Evolutionary conservation across 2,329 filamentous ascomycete species (phyloP).

Genomic region (Colletotrichum phormii): DNA sequence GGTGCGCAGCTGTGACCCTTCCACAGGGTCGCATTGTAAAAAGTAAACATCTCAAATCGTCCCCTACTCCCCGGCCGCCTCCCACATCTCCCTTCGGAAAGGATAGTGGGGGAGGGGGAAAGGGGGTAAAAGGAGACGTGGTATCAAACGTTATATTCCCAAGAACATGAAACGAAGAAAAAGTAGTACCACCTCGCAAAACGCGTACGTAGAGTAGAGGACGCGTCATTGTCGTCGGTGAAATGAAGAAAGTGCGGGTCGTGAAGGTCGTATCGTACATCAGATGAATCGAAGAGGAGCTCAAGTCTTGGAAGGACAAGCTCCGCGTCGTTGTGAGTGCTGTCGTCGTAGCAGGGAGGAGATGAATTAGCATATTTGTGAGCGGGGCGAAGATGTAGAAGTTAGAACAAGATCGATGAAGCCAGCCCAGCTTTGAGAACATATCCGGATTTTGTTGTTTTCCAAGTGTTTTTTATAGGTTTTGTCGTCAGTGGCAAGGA

Average conservation of each 20-base stretch:
- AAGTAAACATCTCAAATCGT: conserved; percentile 19
- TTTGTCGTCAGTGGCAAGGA: conserved; percentile 43
- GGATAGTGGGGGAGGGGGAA: background rate
- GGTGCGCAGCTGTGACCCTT: background rate
- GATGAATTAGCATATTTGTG: background rate
- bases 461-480: conserved; percentile 30
- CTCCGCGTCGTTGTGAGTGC: background rate
- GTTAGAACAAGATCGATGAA: background rate
- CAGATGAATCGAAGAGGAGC: background rate
- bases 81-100: background rate
- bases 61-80: background rate
- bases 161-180: conserved; percentile 35
- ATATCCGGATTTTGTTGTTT: conserved; percentile 8
- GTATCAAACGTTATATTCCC: conserved; percentile 35
- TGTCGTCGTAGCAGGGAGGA: background rate
- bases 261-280: conserved; percentile 36
- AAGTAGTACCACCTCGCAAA: background rate
- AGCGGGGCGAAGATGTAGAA: background rate
- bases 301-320: background rate
- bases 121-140: conserved; percentile 11
- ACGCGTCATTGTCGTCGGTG: conserved; percentile 36
- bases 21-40: background rate
- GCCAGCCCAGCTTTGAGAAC: conserved; percentile 24
- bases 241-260: conserved; percentile 38
- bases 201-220: background rate